These are phyloP conservation scores for Penicillium diatomitis DNA, from an alignment of 495 filamentous ascomycete genomes.

Conservation along the genomic window DNA sequence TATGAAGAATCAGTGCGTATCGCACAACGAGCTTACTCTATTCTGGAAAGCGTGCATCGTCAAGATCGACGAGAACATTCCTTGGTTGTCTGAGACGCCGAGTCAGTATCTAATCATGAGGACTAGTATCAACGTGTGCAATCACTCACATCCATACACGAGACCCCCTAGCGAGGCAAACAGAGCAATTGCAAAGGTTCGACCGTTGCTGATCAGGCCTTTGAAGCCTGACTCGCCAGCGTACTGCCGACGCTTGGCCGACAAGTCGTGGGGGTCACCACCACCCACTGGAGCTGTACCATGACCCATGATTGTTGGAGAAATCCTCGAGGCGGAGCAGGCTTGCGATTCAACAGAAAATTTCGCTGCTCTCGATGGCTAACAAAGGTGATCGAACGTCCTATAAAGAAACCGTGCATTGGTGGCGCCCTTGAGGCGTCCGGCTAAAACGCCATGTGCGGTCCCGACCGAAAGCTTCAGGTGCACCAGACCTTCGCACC, in stretches of 20 bases:
- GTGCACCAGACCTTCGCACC: too few relatives aligned
- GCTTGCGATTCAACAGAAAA: too few relatives aligned
- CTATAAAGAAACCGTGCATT: too few relatives aligned
- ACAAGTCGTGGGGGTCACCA: background rate
- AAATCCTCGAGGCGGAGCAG: background rate
- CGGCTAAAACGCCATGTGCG: background rate
- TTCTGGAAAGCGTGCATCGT: constrained; percentile 1
- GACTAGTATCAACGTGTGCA: background rate
- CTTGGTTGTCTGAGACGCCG: constrained; percentile 2
- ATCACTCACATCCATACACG: constrained; percentile 7
- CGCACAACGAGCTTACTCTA: background rate
- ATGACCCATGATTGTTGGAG: background rate
- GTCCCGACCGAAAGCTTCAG: background rate
- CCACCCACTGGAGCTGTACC: background rate
- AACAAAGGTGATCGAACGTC: too few relatives aligned
- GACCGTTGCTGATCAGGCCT: constrained; percentile 4
- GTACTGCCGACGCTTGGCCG: constrained; percentile 4
- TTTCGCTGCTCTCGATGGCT: too few relatives aligned
- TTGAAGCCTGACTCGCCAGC: constrained; percentile 7
- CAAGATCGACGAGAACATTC: constrained; percentile 4
- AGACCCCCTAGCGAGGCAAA: constrained; percentile 12
- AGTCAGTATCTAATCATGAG: background rate
- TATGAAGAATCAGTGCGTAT: too few relatives aligned
- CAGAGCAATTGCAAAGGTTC: constrained; percentile 6
- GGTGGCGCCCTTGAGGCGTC: background rate